These are phyloP conservation scores for Alnus glutinosa DNA, from an alignment of 306 rosid species.

Conservation along the genomic window DNA sequence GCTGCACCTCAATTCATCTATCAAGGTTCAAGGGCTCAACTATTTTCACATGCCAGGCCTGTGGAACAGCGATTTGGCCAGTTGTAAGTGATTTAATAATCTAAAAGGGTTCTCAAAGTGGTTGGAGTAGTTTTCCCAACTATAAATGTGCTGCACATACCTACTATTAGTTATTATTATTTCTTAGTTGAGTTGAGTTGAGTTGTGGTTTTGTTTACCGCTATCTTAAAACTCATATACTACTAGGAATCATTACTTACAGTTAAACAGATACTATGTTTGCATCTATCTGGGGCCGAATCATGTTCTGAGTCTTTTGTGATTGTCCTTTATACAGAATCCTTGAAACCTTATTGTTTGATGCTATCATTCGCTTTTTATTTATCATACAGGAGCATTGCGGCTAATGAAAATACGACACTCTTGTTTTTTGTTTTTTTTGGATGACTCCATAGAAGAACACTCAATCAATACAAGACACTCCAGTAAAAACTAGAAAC, in stretches of 20 bases:
- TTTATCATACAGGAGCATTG: background rate
- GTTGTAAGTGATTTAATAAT: constrained; percentile 45
- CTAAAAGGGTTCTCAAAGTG: background rate
- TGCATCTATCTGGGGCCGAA: background rate
- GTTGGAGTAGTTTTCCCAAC: background rate
- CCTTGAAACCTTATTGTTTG: background rate
- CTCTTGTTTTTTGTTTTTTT: background rate
- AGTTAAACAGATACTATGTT: background rate
- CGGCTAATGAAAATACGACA: background rate
- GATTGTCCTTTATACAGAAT: background rate
- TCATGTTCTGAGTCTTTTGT: background rate
- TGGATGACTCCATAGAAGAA: too few species aligned
- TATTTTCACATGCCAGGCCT: constrained; percentile 51
- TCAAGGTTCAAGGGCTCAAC: constrained; percentile 59
- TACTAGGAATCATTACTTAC: background rate
- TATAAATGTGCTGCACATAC: background rate
- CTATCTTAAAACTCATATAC: background rate
- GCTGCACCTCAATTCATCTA: constrained; percentile 35
- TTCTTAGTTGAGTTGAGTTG: background rate
- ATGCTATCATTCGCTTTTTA: background rate
- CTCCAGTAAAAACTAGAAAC: too few species aligned
- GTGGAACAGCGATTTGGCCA: constrained; percentile 53
- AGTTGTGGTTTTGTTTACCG: background rate
- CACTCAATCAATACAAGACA: too few species aligned
- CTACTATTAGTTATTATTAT: background rate